Evolutionary conservation across 2,329 filamentous ascomycete species (phyloP).

Genomic region (Cryphonectria parasitica): DNA sequence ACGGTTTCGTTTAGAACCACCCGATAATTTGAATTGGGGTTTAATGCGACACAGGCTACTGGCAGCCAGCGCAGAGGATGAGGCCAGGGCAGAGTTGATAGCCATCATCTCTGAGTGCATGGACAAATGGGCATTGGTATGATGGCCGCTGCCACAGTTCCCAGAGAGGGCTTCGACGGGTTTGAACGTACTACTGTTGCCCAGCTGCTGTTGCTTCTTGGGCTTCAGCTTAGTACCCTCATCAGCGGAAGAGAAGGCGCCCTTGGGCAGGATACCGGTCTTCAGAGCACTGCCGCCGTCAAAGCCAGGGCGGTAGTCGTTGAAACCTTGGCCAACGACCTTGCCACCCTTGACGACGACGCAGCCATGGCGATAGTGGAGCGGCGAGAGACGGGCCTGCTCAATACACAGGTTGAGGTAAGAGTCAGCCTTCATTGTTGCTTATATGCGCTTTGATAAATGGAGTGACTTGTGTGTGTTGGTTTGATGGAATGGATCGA

Average conservation of each 20-base stretch:
- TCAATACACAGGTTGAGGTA: conserved; percentile 55
- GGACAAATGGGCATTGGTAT: conserved; percentile 48
- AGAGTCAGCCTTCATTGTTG: conserved; percentile 40
- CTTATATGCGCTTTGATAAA: background rate
- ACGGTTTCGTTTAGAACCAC: conserved; percentile 51
- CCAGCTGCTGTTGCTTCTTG: conserved; percentile 21
- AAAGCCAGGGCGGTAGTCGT: conserved; percentile 53
- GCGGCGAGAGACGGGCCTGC: conserved; percentile 53
- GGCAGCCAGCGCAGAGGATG: conserved; percentile 47
- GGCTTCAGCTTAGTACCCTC: conserved; percentile 38
- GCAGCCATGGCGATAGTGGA: conserved; percentile 54
- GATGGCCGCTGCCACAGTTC: conserved; percentile 38
- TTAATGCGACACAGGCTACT: conserved; percentile 50
- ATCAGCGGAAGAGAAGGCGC: conserved; percentile 42
- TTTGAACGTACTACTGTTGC: conserved; percentile 40
- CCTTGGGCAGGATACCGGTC: conserved; percentile 45
- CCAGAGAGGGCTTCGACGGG: conserved; percentile 41
- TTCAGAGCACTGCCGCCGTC: conserved; percentile 52
- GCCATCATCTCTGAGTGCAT: conserved; percentile 63
- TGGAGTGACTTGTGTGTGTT: background rate
- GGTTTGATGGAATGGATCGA: background rate
- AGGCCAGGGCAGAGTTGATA: conserved; percentile 52
- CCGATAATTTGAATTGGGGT: conserved; percentile 53
- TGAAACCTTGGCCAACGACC: conserved; percentile 55
- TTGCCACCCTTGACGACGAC: conserved; percentile 55